Evolutionary conservation across 148 eudicot genomes (phyloP).

Genomic region (Polygonum aviculare): DNA sequence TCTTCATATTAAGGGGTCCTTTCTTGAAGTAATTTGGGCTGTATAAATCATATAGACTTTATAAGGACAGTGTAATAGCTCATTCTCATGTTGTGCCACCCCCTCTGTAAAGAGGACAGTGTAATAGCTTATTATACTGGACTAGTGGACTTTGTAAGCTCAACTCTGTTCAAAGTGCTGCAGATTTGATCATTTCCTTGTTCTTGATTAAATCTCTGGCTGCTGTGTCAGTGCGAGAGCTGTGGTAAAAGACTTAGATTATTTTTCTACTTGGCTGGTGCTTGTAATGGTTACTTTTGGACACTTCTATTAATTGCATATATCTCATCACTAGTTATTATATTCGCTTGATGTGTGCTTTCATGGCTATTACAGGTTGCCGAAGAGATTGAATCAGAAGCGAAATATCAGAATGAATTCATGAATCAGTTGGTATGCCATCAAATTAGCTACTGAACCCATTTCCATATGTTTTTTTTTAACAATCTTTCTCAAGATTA

Average conservation of each 20-base stretch:
- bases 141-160: not conserved
- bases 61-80: not conserved
- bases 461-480: not conserved
- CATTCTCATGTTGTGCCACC: not conserved
- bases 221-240: not conserved
- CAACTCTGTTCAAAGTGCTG: not conserved
- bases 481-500: slow-evolving; percentile 3
- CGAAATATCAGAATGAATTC: slow-evolving; percentile 15
- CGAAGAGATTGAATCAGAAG: slow-evolving; percentile 14
- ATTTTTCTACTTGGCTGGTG: not conserved
- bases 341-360: not conserved
- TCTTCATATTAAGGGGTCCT: not conserved
- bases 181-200: not conserved
- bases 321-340: not conserved
- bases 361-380: slow-evolving; percentile 13
- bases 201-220: not conserved
- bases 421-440: slow-evolving; percentile 15
- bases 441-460: not conserved
- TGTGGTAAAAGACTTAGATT: not conserved
- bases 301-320: not conserved
- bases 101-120: not conserved
- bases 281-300: not conserved
- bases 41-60: not conserved
- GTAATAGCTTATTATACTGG: not conserved
- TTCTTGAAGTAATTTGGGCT: not conserved